Conservation (phyloP, 2,329 filamentous ascomycete species). For the Fusarium sp. region DNA sequence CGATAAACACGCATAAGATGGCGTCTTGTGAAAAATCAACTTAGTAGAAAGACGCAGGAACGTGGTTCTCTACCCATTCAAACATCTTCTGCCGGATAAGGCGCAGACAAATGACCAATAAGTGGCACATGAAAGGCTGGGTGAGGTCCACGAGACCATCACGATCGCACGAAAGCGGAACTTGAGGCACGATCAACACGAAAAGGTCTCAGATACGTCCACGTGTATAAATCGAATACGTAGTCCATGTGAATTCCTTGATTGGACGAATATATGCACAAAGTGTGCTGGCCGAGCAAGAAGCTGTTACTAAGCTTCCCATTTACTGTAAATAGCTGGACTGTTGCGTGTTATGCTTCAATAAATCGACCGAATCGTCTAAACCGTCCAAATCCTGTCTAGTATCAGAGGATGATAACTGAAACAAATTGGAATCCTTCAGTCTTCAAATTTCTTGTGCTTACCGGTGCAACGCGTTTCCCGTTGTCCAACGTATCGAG, state of each 20-base stretch:
- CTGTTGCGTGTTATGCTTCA: background rate
- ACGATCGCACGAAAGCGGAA: conserved; percentile 25
- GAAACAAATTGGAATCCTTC: too few relatives aligned
- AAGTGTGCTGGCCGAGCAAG: background rate
- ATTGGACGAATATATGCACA: background rate
- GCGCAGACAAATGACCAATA: conserved; percentile 31
- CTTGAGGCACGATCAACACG: conserved; percentile 30
- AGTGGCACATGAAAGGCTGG: conserved; percentile 37
- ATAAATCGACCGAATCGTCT: too few relatives aligned
- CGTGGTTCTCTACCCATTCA: conserved; percentile 3
- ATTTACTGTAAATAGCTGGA: too few relatives aligned
- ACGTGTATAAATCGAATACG: conserved; percentile 32
- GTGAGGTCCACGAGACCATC: conserved; percentile 37
- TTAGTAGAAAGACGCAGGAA: conserved; percentile 5
- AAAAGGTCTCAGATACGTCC: conserved; percentile 19
- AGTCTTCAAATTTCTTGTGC: too few relatives aligned
- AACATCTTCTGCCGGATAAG: conserved; percentile 1
- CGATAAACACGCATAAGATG: conserved; percentile 19
- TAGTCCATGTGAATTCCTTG: background rate
- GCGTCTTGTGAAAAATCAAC: conserved; percentile 1
- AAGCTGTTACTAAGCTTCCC: background rate
- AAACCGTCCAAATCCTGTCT: too few relatives aligned
- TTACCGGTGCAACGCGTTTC: background rate
- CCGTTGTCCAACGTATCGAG: background rate
- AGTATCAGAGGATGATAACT: too few relatives aligned